Percentiles rank a stretch among this genome's conserved stretches.
Evolutionary conservation across 2,329 filamentous ascomycete genomes (phyloP).

Genomic region (Trichoderma aggressivum): DNA sequence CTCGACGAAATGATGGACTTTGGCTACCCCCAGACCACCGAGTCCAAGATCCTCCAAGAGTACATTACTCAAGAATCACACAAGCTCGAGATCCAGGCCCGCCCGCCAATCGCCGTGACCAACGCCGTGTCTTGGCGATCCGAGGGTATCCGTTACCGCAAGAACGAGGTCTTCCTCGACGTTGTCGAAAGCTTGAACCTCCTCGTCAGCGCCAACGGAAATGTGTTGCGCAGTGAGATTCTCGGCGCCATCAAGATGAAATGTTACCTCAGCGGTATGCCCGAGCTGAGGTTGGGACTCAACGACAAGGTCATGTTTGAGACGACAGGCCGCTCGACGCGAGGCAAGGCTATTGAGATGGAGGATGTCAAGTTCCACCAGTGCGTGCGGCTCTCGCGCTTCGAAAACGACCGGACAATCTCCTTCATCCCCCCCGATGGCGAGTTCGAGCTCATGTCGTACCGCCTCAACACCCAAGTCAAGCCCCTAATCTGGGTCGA

Average conservation of each 20-base stretch:
- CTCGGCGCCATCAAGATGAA: conserved; percentile 99
- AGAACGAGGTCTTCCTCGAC: conserved; percentile 98
- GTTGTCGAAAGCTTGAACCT: conserved; percentile 96
- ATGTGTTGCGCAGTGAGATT: conserved; percentile 93
- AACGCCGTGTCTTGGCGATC: conserved; percentile 98
- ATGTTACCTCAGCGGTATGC: conserved; percentile 98
- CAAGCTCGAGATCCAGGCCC: conserved; percentile 94
- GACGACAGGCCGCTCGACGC: conserved; percentile 86
- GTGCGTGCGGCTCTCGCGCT: conserved; percentile 89
- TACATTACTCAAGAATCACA: conserved; percentile 99
- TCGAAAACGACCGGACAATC: conserved; percentile 98
- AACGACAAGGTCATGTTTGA: conserved; percentile 99
- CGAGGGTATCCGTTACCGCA: conserved; percentile 95
- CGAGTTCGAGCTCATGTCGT: conserved; percentile 99
- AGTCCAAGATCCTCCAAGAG: conserved; percentile 97
- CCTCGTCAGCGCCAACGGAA: conserved; percentile 88
- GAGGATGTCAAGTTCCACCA: conserved; percentile 99
- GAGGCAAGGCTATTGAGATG: conserved; percentile 98
- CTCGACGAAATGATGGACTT: conserved; percentile 99
- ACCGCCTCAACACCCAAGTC: conserved; percentile 96
- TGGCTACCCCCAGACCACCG: conserved; percentile 96
- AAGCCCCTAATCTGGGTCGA: conserved; percentile 99
- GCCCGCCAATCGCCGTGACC: conserved; percentile 94
- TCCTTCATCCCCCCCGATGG: conserved; percentile 98
- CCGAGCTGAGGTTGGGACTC: conserved; percentile 85